These are phyloP conservation scores for Mucor racemosus DNA, from an alignment of 371 early-diverging fungal genomes.

Conservation along the genomic window DNA sequence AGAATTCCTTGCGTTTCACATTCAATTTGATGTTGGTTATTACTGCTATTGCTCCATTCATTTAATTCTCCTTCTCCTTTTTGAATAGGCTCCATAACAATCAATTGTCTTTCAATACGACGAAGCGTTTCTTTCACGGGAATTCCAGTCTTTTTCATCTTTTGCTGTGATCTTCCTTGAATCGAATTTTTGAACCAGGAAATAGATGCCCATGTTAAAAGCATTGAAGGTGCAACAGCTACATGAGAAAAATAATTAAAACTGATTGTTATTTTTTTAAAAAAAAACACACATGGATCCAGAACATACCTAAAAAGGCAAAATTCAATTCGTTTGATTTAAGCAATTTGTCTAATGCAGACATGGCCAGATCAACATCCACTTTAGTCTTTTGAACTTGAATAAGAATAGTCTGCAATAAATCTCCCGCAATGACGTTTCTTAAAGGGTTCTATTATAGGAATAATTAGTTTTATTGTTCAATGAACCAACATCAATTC, in stretches of 20 bases:
- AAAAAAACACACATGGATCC: neutral
- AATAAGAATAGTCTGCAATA: conserved; percentile 87
- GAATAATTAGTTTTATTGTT: neutral
- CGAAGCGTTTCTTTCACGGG: conserved; percentile 51
- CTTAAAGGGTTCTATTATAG: conserved; percentile 59
- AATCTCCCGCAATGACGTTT: conserved; percentile 67
- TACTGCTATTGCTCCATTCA: conserved; percentile 22
- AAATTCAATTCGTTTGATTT: conserved; percentile 96
- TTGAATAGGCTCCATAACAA: conserved; percentile 26
- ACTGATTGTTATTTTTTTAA: conserved; percentile 14
- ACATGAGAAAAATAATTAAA: neutral
- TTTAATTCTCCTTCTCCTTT: conserved; percentile 5
- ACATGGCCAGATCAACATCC: conserved; percentile 90
- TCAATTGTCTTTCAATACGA: conserved; percentile 54
- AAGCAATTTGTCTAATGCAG: conserved; percentile 91
- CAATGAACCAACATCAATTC: neutral
- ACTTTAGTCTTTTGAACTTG: conserved; percentile 92
- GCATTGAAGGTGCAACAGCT: conserved; percentile 71
- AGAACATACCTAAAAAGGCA: conserved; percentile 69
- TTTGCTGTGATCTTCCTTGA: conserved; percentile 38
- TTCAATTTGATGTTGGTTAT: conserved; percentile 34
- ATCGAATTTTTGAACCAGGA: conserved; percentile 53
- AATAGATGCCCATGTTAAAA: conserved; percentile 58
- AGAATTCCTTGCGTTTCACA: conserved; percentile 75
- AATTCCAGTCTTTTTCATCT: conserved; percentile 33